phyloP scores from a whole-genome alignment of 2,329 filamentous ascomycete species.

The Ceratocystis colombiana region DNA sequence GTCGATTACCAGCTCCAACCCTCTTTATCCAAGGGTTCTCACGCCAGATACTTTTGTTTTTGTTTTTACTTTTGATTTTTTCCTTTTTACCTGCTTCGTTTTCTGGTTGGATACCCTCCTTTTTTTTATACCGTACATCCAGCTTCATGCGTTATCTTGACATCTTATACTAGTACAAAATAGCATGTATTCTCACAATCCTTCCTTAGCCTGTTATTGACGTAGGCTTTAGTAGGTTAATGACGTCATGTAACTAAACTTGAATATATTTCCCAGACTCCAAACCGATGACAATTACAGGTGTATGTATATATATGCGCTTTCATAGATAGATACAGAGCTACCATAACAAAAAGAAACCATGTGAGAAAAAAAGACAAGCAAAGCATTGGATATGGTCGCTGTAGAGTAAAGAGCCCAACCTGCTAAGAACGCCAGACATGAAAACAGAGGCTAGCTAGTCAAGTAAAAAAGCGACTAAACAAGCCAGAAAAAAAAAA shows the following conservation, averaged over 20 bases:
- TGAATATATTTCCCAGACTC: not conserved
- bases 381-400: not conserved
- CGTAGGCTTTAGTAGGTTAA: not conserved
- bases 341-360: not conserved
- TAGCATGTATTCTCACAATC: not conserved
- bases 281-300: not conserved
- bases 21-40: not conserved
- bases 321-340: not conserved
- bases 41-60: not conserved
- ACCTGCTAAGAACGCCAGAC: not conserved
- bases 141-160: not conserved
- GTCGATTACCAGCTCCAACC: not conserved
- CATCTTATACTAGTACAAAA: conserved; percentile 7
- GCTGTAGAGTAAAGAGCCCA: conserved; percentile 2
- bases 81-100: conserved; percentile 19
- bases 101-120: conserved; percentile 21
- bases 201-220: not conserved
- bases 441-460: not conserved
- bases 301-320: not conserved
- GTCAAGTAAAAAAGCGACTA: not conserved
- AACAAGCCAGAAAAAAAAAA: conserved; percentile 8
- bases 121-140: not conserved
- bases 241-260: not conserved
- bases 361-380: not conserved
- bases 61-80: conserved; percentile 15